Base-by-base conservation (phyloP, 129 eudicot species). In the Helianthus tuberosus region DNA sequence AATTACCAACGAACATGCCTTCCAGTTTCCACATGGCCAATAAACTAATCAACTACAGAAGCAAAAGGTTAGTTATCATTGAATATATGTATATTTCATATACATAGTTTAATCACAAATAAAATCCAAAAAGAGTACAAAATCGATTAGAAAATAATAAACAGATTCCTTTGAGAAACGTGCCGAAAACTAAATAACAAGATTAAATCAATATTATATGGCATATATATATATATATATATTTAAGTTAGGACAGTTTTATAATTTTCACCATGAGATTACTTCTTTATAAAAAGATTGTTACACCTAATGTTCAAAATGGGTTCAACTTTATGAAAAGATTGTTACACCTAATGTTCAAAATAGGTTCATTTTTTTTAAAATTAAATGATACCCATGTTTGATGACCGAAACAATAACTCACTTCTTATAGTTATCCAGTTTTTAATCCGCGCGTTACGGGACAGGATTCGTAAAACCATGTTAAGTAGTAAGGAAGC, bases 1-100 rank as follows among this genome's bases (percentile, higher is more conserved):
- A 59, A 59, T 59, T 59, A n/a, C 64, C 64, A 25, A 27, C 8
- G n/a, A 59, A 59, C 64, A 25, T 59, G 39, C 64, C 13, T 11
- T 59, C 32, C 11, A 0, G 62, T 17, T 55, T 17, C 32, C 62
- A 55, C 62, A 55, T 55, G 62, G 62, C 32, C 62, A 55, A 20
- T 55, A 55, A 55, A 55, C 20, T 54, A 54, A 54, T 54, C 8
- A 54, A 54, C 17, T 55, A 55, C 20, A 55, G 13, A 13, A 17
- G 32, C 13, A 55, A 55, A 55, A 17, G 35, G 62, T 14, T 32
- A 32, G 29, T 29, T 55, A 55, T 54, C 61, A 54, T 17, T 17
- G 29, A 54, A 54, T 8, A 54, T 2, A 3, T 54, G 8, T 25
- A 7, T 8, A 51, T 54, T 54, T 17, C 1, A 52, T 54, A 0